A percentile compares a stretch with the other conserved stretches of the same genome.
These are phyloP conservation scores for Aspergillus tubingensis DNA, from an alignment of 2,329 filamentous ascomycete genomes.

Conservation along the genomic window DNA sequence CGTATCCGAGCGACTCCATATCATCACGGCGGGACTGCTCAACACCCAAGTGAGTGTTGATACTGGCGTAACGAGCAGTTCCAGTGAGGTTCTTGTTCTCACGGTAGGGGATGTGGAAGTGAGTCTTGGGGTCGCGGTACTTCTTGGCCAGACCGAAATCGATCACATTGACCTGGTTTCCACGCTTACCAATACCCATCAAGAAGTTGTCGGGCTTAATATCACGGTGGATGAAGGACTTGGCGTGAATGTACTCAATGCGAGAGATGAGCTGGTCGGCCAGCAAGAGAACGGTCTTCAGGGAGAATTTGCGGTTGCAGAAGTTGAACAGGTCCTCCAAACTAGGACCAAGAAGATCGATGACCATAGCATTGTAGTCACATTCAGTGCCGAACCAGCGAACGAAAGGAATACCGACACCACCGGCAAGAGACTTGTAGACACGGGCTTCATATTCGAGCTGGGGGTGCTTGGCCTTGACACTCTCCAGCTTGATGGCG, in stretches of 20 bases:
- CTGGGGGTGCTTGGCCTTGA: slow-evolving; percentile 99
- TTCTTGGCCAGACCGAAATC: slow-evolving; percentile 99
- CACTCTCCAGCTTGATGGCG: slow-evolving; percentile 98
- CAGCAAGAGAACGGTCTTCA: slow-evolving; percentile 95
- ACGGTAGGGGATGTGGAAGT: slow-evolving; percentile 99
- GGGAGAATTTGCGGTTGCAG: slow-evolving; percentile 98
- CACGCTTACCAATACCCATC: slow-evolving; percentile 98
- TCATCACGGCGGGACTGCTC: slow-evolving; percentile 99
- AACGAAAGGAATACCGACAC: slow-evolving; percentile 97
- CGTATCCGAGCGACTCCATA: slow-evolving; percentile 98
- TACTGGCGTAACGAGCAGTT: slow-evolving; percentile 96
- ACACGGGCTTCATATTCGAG: slow-evolving; percentile 98
- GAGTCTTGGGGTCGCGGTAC: slow-evolving; percentile 98
- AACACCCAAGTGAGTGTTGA: slow-evolving; percentile 98
- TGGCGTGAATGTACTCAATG: slow-evolving; percentile 99
- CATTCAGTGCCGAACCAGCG: slow-evolving; percentile 99
- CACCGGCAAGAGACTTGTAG: slow-evolving; percentile 81
- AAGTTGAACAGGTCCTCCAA: slow-evolving; percentile 99
- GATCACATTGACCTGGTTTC: slow-evolving; percentile 99
- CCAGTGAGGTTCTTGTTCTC: slow-evolving; percentile 99
- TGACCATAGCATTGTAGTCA: slow-evolving; percentile 99
- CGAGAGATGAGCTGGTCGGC: slow-evolving; percentile 98
- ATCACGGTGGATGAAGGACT: slow-evolving; percentile 98
- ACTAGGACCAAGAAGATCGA: slow-evolving; percentile 92
- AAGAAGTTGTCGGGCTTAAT: slow-evolving; percentile 99